A percentile compares a stretch with the other conserved stretches of the same genome.
Conservation (phyloP, 2,329 filamentous ascomycete genomes). For the Coleophoma eucalyptorum region DNA sequence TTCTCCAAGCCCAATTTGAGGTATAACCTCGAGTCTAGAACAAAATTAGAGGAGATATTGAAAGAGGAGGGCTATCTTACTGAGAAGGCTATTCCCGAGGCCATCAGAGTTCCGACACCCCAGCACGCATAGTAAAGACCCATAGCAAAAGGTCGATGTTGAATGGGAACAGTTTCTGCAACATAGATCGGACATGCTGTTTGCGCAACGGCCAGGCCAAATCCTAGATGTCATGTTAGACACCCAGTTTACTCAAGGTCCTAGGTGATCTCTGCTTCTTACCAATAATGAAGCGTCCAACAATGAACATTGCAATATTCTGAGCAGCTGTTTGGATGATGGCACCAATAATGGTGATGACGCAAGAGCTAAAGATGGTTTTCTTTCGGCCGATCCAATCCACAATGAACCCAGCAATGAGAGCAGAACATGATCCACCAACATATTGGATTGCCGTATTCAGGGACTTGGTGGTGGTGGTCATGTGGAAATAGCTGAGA, state of each 20-base stretch:
- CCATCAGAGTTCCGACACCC: background rate
- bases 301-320: slow-evolving; percentile 33
- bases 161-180: background rate
- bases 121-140: slow-evolving; percentile 5
- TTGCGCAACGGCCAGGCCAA: background rate
- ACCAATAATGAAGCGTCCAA: slow-evolving; percentile 32
- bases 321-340: slow-evolving; percentile 19
- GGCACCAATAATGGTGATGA: background rate
- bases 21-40: slow-evolving; percentile 14
- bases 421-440: background rate
- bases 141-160: slow-evolving; percentile 28
- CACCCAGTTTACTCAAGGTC: too few species aligned
- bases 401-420: background rate
- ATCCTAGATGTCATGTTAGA: too few species aligned
- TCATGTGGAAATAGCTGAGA: background rate
- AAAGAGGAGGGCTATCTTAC: slow-evolving; percentile 34
- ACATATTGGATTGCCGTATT: background rate
- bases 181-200: background rate
- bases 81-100: slow-evolving; percentile 26
- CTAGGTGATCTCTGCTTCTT: too few species aligned
- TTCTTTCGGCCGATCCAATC: background rate
- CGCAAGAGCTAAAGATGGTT: background rate
- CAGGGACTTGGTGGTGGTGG: background rate
- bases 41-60: too few species aligned
- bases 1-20: slow-evolving; percentile 33